These are phyloP conservation scores for Aegilops sharonensis DNA, from an alignment of 176 grass and related monocot genomes.

Conservation along the genomic window DNA sequence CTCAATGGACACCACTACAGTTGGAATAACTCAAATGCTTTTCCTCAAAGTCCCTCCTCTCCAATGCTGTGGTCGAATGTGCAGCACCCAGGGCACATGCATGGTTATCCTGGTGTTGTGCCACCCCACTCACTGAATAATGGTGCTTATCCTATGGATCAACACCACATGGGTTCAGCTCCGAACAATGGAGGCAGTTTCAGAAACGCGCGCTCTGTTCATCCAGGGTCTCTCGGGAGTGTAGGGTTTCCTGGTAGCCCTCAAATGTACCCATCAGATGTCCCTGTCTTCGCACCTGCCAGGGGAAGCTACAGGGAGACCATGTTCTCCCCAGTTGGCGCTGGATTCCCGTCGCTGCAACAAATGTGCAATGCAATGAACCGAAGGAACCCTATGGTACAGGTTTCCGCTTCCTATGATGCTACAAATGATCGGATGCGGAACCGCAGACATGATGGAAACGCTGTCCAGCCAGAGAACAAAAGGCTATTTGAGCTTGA, in stretches of 20 bases:
- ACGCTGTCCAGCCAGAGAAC: constrained; percentile 51
- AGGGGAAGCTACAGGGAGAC: constrained; percentile 50
- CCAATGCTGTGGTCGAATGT: constrained; percentile 57
- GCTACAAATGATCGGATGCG: constrained; percentile 64
- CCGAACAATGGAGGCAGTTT: constrained; percentile 41
- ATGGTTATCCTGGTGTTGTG: constrained; percentile 40
- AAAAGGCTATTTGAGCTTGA: constrained; percentile 93
- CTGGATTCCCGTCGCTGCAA: constrained; percentile 56
- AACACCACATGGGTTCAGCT: constrained; percentile 65
- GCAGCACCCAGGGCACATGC: constrained; percentile 47
- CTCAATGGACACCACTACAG: constrained; percentile 44
- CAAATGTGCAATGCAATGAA: constrained; percentile 42
- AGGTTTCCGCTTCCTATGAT: constrained; percentile 59
- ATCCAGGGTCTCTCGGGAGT: constrained; percentile 57
- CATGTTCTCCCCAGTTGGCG: constrained; percentile 38
- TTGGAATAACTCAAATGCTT: constrained; percentile 54
- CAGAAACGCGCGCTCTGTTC: constrained; percentile 29
- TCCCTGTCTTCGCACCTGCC: constrained; percentile 43
- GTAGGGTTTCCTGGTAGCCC: constrained; percentile 50
- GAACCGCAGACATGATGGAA: constrained; percentile 68
- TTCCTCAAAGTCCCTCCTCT: constrained; percentile 44
- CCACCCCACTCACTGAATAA: constrained; percentile 47
- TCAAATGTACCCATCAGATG: constrained; percentile 48
- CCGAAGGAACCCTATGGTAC: constrained; percentile 46
- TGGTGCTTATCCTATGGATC: constrained; percentile 45